phyloP scores from a whole-genome alignment of 2,329 filamentous ascomycete genomes.

The Plectosphaerella plurivora region DNA sequence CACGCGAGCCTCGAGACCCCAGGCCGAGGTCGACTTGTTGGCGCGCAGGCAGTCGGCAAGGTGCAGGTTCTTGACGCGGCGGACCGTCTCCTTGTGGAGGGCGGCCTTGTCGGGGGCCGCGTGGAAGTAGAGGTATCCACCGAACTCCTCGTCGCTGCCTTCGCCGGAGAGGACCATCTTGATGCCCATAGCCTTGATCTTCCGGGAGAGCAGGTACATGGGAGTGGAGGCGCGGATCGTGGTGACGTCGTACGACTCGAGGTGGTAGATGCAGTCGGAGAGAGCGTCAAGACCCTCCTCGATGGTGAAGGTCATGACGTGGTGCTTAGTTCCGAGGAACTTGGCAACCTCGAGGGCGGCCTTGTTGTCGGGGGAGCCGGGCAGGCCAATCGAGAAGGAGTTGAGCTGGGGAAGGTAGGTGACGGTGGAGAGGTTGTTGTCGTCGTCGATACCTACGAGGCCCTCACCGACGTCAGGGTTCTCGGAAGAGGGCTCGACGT shows the following conservation, averaged over 20 bases:
- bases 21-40: slow-evolving; percentile 98
- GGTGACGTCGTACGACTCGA: slow-evolving; percentile 97
- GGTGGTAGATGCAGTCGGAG: slow-evolving; percentile 95
- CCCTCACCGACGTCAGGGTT: slow-evolving; percentile 61
- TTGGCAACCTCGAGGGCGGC: slow-evolving; percentile 91
- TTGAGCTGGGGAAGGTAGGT: slow-evolving; percentile 93
- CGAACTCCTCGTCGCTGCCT: slow-evolving; percentile 96
- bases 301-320: slow-evolving; percentile 97
- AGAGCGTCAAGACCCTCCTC: slow-evolving; percentile 96
- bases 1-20: slow-evolving; percentile 96
- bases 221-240: slow-evolving; percentile 97
- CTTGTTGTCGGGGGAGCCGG: slow-evolving; percentile 85
- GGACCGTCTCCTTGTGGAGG: slow-evolving; percentile 95
- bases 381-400: slow-evolving; percentile 97
- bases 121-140: slow-evolving; percentile 98
- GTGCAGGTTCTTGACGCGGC: slow-evolving; percentile 94
- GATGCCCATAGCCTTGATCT: slow-evolving; percentile 99
- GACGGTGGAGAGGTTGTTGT: slow-evolving; percentile 82
- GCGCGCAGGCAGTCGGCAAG: slow-evolving; percentile 93
- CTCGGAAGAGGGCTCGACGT: slow-evolving; percentile 41
- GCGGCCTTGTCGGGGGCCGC: slow-evolving; percentile 82
- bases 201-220: slow-evolving; percentile 95
- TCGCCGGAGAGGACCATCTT: slow-evolving; percentile 99
- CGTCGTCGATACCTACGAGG: slow-evolving; percentile 90
- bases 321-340: slow-evolving; percentile 96